Evolutionary conservation across 768 basidiomycete genomes (phyloP).

Genomic region (Boletus tomentosulus): DNA sequence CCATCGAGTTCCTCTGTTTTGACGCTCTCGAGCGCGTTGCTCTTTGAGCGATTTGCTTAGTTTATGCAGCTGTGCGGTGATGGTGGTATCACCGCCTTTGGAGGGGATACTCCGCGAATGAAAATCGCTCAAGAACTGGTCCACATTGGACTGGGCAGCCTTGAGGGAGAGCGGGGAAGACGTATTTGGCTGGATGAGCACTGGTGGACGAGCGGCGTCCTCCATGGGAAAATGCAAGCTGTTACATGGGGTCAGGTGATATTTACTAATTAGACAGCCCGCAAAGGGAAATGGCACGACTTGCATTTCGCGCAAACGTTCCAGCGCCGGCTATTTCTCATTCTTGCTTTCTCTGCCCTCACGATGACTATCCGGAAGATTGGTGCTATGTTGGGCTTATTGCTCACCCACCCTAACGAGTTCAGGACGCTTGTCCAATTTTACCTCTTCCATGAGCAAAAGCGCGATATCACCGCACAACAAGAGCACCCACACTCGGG

Average conservation of each 20-base stretch:
- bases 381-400: slow-evolving; percentile 56
- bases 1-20: slow-evolving; percentile 3
- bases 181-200: slow-evolving; percentile 40
- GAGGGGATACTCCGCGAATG: slow-evolving; percentile 42
- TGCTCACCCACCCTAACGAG: slow-evolving; percentile 78
- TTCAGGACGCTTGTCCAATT: slow-evolving; percentile 82
- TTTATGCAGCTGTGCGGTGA: slow-evolving; percentile 58
- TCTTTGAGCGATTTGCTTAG: slow-evolving; percentile 49
- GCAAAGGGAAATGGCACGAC: slow-evolving; percentile 14
- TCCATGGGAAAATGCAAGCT: slow-evolving; percentile 36
- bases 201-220: slow-evolving; percentile 42
- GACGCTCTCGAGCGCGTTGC: slow-evolving; percentile 33
- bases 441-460: slow-evolving; percentile 74
- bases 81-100: slow-evolving; percentile 50
- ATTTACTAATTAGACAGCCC: neutral
- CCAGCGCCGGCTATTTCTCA: neutral
- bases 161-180: slow-evolving; percentile 38
- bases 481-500: slow-evolving; percentile 76
- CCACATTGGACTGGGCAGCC: slow-evolving; percentile 38
- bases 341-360: neutral
- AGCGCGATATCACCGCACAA: slow-evolving; percentile 75
- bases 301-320: neutral
- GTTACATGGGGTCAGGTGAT: no score
- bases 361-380: slow-evolving; percentile 46
- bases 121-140: slow-evolving; percentile 47